These are phyloP conservation scores for Bruguiera parviflora DNA, from an alignment of 345 rosid species.

Conservation along the genomic window DNA sequence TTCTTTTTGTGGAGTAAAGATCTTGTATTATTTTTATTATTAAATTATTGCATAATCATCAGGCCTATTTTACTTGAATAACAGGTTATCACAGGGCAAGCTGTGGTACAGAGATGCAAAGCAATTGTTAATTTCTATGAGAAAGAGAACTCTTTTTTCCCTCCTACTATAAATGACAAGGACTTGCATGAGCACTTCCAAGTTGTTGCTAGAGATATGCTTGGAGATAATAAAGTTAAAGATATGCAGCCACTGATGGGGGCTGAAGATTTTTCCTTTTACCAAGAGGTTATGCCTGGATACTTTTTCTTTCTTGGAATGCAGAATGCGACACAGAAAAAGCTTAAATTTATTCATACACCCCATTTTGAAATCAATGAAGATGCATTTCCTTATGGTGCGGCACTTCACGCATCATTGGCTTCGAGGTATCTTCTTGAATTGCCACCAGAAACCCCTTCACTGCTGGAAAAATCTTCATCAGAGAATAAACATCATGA, in stretches of 20 bases:
- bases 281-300: conserved; percentile 76
- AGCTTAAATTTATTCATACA: conserved; percentile 43
- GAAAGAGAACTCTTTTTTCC: conserved; percentile 49
- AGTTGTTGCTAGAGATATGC: conserved; percentile 55
- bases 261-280: conserved; percentile 85
- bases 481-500: conserved; percentile 34
- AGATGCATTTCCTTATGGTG: conserved; percentile 74
- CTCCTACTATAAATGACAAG: conserved; percentile 63
- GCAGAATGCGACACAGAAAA: conserved; percentile 42
- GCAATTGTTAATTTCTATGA: conserved; percentile 54
- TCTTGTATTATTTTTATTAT: neutral
- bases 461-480: neutral
- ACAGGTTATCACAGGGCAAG: conserved; percentile 87
- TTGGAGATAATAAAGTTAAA: conserved; percentile 48
- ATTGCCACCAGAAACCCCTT: conserved; percentile 25
- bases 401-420: conserved; percentile 86
- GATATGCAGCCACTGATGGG: conserved; percentile 77
- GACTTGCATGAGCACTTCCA: conserved; percentile 51
- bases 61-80: conserved; percentile 9
- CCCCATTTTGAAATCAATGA: conserved; percentile 67
- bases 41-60: neutral
- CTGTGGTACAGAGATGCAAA: conserved; percentile 78
- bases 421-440: conserved; percentile 59
- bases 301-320: conserved; percentile 63
- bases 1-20: neutral